phyloP scores from a whole-genome alignment of 1,284 basidiomycete species.

The Takashimella koratensis region DNA sequence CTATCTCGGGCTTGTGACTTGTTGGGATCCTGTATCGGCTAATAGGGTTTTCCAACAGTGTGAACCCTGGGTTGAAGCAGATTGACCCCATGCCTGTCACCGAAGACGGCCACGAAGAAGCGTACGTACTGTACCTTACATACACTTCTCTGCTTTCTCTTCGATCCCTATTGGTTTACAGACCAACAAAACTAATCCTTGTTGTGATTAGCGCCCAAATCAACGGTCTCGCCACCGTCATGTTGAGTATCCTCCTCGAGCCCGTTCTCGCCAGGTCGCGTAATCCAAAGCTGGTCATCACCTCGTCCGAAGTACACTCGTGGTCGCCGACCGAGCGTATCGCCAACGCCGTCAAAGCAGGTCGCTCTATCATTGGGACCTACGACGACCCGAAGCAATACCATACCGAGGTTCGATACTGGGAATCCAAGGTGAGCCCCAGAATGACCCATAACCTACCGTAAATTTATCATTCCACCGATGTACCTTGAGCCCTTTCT shows the following conservation, averaged over 20 bases:
- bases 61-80: not conserved
- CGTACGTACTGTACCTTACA: constrained; percentile 7
- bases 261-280: constrained; percentile 10
- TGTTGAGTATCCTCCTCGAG: constrained; percentile 17
- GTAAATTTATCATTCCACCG: no score
- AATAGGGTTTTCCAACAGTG: no score
- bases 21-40: no score
- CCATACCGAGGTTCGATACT: constrained; percentile 10
- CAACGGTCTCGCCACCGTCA: constrained; percentile 21
- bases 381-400: constrained; percentile 11
- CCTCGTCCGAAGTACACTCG: constrained; percentile 13
- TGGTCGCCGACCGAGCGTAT: constrained; percentile 5
- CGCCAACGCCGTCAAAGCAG: not conserved
- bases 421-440: constrained; percentile 18
- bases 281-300: constrained; percentile 11
- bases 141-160: not conserved
- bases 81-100: not conserved
- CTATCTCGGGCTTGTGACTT: no score
- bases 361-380: constrained; percentile 1
- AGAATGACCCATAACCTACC: no score
- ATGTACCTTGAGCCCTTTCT: no score
- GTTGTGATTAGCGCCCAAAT: constrained; percentile 5
- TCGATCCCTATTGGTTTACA: not conserved
- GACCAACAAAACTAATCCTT: not conserved
- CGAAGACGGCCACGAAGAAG: constrained; percentile 11